phyloP scores from a whole-genome alignment of 2,329 filamentous ascomycete genomes.

The Colletotrichum scovillei region DNA sequence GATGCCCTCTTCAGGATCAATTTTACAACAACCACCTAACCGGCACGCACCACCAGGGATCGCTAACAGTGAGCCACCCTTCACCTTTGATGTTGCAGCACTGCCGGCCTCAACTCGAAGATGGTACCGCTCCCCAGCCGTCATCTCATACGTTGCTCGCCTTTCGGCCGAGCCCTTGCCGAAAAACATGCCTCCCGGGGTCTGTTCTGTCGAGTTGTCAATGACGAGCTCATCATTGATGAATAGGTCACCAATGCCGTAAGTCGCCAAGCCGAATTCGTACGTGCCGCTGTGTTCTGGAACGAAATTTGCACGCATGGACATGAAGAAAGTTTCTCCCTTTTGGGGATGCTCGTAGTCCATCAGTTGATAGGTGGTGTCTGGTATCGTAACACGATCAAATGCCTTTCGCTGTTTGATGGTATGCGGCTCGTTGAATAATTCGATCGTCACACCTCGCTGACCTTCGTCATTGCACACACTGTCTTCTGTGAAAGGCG shows the following conservation, averaged over 20 bases:
- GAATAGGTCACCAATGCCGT: conserved; percentile 72
- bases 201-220: conserved; percentile 73
- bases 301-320: conserved; percentile 69
- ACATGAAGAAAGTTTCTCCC: conserved; percentile 65
- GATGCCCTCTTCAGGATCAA: conserved; percentile 69
- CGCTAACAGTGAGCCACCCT: conserved; percentile 55
- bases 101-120: conserved; percentile 70
- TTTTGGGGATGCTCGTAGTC: conserved; percentile 64
- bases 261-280: conserved; percentile 73
- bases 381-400: conserved; percentile 58
- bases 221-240: conserved; percentile 72
- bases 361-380: conserved; percentile 61
- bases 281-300: conserved; percentile 70
- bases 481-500: conserved; percentile 61
- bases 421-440: conserved; percentile 68
- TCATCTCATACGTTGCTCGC: conserved; percentile 66
- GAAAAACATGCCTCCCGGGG: conserved; percentile 72
- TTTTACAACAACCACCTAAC: conserved; percentile 69
- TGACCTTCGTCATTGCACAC: conserved; percentile 65
- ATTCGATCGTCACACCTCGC: conserved; percentile 69
- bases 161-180: conserved; percentile 74
- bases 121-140: conserved; percentile 68
- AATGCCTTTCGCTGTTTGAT: conserved; percentile 58
- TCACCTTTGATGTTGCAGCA: conserved; percentile 66
- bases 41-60: conserved; percentile 72